These are phyloP conservation scores for Mortierella hygrophila DNA, from an alignment of 192 early-diverging fungal species.

Conservation along the genomic window DNA sequence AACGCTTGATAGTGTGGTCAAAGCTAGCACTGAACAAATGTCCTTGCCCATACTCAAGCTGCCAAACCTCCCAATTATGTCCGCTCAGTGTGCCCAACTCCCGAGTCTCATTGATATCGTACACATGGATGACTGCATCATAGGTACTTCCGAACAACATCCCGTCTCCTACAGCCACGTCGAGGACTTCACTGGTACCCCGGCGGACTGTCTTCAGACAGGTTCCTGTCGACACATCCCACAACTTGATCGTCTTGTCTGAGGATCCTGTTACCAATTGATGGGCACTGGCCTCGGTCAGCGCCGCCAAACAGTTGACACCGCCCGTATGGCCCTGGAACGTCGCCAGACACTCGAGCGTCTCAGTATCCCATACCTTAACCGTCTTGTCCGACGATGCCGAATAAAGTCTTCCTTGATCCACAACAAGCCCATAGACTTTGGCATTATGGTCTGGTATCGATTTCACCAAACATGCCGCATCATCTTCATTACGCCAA, in stretches of 20 bases:
- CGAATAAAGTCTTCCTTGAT: conserved; percentile 59
- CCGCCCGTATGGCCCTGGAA: conserved; percentile 67
- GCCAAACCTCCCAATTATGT: conserved; percentile 76
- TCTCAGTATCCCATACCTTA: conserved; percentile 66
- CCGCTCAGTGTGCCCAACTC: conserved; percentile 61
- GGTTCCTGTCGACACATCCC: conserved; percentile 64
- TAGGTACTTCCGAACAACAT: conserved; percentile 70
- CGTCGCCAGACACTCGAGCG: conserved; percentile 60
- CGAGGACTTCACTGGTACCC: conserved; percentile 63
- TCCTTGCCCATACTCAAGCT: conserved; percentile 64
- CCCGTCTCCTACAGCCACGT: conserved; percentile 62
- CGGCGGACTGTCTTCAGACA: conserved; percentile 60
- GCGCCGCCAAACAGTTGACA: conserved; percentile 63
- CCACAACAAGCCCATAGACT: conserved; percentile 64
- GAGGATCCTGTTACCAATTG: conserved; percentile 49
- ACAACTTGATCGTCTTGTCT: conserved; percentile 56
- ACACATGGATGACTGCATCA: conserved; percentile 70
- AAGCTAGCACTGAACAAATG: conserved; percentile 62
- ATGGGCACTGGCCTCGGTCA: conserved; percentile 43
- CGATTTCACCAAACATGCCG: conserved; percentile 40
- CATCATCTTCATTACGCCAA: conserved; percentile 33
- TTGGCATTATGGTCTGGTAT: conserved; percentile 64
- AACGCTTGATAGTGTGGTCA: conserved; percentile 65
- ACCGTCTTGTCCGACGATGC: conserved; percentile 69
- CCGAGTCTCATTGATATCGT: conserved; percentile 53